Evolutionary conservation across 2,329 filamentous ascomycete species (phyloP).

Genomic region (Thielaviopsis populi): DNA sequence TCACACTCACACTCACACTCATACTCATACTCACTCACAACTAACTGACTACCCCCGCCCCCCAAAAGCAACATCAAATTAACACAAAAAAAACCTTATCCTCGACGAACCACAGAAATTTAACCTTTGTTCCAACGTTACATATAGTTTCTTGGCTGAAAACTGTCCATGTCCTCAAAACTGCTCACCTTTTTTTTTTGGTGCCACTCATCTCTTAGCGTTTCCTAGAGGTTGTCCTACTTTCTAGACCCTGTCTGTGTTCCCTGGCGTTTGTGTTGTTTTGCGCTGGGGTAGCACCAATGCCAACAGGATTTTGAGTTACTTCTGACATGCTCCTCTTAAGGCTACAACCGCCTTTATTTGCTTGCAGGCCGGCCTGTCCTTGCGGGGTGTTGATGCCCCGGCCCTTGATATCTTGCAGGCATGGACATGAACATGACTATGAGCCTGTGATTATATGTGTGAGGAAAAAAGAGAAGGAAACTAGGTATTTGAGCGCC

Average conservation of each 20-base stretch:
- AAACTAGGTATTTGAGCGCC: too few species aligned
- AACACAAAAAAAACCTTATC: too few species aligned
- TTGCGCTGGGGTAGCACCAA: background rate
- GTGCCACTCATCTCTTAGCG: background rate
- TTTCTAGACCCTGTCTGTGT: background rate
- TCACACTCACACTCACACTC: too few species aligned
- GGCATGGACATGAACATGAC: background rate
- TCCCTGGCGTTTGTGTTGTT: background rate
- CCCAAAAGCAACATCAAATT: too few species aligned
- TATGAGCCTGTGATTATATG: background rate
- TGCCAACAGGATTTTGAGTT: constrained; percentile 1
- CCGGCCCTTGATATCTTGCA: too few species aligned
- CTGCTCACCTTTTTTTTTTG: background rate
- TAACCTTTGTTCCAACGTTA: too few species aligned
- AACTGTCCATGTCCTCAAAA: too few species aligned
- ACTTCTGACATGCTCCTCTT: background rate
- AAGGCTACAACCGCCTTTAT: background rate
- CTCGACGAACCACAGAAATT: too few species aligned
- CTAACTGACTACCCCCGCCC: too few species aligned
- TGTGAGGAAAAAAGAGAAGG: background rate
- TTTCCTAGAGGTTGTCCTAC: background rate
- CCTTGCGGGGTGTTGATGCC: background rate
- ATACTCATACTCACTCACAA: too few species aligned
- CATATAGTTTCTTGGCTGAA: too few species aligned
- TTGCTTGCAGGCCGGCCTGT: background rate